Base-by-base conservation (phyloP, 1,284 basidiomycete genomes). In the Malassezia equina region DNA sequence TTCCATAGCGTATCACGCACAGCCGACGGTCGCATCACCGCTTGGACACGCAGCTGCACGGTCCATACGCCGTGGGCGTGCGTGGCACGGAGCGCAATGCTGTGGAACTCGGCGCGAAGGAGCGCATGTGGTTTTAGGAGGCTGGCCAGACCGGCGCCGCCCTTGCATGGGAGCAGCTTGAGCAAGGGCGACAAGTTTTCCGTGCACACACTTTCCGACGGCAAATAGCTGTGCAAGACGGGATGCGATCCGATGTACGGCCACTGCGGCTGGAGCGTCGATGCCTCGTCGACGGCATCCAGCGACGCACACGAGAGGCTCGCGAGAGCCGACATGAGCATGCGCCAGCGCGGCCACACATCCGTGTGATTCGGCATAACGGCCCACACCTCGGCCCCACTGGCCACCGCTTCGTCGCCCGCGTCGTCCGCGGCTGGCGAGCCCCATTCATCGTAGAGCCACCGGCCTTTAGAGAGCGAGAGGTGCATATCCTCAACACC, bases 121-220 rank as follows among this genome's bases (percentile, higher is more conserved):
- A 93, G 76, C 4, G 80, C 80, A 63, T 95, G 89, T 0, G 90
- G 86, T 66, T 91, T 87, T 36, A 96, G 78, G 2, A 96, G 79
- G 7, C 78, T 79, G 0, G 88, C 87, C n/a, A 96, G 80, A 9
- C 93, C 93, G 0, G 89, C 88, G 25, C 47, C 25, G n/a, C 81
- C 78, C 72, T 93, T 89, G 79, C 91, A 96, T 0, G 94, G 93
- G 2, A 98, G 78, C 6, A 96, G 83, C 69, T 91, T 90, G 52
- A 96, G 80, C 76, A 96, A 91, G 0, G 94, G 93, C 0, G 91
- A 93, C 6, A 98, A 78, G 74, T 96, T 96, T 72, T 98, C 94
- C 2, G 93, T 98, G 73, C 93, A 98, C 34, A 71, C 55, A 47
- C 55, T 46, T 53, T 66, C 59, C 32, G 55, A 60, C 24, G 69